These are phyloP conservation scores for Wickerhamomyces kurtzmanii DNA, from an alignment of 805 yeast species.

Conservation along the genomic window DNA sequence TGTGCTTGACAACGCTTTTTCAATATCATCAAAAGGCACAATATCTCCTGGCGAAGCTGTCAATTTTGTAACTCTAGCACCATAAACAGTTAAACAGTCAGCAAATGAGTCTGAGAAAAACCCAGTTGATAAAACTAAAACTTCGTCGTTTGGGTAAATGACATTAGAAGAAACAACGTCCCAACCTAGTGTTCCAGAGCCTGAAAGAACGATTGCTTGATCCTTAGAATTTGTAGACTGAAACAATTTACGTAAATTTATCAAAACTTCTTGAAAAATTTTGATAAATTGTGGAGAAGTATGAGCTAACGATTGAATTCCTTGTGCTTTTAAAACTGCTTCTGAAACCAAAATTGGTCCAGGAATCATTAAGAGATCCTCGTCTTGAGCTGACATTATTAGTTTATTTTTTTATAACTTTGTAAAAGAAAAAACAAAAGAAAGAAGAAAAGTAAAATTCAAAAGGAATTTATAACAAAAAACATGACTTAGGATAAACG, in stretches of 20 bases:
- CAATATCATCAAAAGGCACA: constrained; percentile 48
- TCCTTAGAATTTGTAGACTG: constrained; percentile 54
- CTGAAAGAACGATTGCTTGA: constrained; percentile 76
- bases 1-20: constrained; percentile 38
- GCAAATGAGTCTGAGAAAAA: constrained; percentile 81
- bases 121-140: constrained; percentile 81
- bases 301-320: constrained; percentile 82
- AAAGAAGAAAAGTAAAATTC: background rate
- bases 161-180: constrained; percentile 79
- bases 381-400: constrained; percentile 12
- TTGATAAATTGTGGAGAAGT: constrained; percentile 76
- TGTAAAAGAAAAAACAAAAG: background rate
- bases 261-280: constrained; percentile 61
- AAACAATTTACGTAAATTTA: constrained; percentile 65
- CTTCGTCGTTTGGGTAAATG: constrained; percentile 55
- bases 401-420: background rate
- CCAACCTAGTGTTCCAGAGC: constrained; percentile 96
- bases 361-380: constrained; percentile 52
- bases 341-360: constrained; percentile 85
- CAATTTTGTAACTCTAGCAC: constrained; percentile 63
- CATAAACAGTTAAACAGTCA: constrained; percentile 62
- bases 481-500: too few species aligned
- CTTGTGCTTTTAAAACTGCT: constrained; percentile 68
- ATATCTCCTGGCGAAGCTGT: constrained; percentile 68
- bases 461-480: too few species aligned